Percentiles rank a stretch among this genome's conserved stretches.
phyloP scores from a whole-genome alignment of 805 yeast species.

The Cyberlindnera sargentensis region DNA sequence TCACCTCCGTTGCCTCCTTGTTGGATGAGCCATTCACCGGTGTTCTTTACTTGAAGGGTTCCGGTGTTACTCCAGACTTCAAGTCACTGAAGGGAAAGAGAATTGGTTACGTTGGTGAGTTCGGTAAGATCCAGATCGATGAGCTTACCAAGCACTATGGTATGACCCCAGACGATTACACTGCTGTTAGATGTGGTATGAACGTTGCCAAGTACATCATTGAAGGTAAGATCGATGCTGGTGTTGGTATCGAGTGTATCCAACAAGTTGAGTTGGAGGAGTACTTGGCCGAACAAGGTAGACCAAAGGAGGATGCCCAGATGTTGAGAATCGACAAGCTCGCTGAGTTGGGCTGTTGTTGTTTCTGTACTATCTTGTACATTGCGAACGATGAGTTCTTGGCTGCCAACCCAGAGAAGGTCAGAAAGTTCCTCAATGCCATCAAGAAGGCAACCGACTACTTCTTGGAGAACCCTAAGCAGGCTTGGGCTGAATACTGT shows the following conservation, averaged over 20 bases:
- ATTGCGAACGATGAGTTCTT: background rate
- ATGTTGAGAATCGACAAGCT: background rate
- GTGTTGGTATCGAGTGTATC: background rate
- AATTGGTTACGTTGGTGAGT: background rate
- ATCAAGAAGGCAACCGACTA: background rate
- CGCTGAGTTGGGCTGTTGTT: background rate
- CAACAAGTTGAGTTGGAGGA: slow-evolving; percentile 1
- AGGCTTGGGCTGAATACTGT: background rate
- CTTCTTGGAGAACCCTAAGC: background rate
- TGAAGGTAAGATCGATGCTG: background rate
- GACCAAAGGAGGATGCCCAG: background rate
- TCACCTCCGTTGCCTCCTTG: background rate
- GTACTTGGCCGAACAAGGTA: background rate
- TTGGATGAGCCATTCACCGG: slow-evolving; percentile 1
- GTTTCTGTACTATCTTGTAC: background rate
- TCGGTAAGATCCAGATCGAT: background rate
- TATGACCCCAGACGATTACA: slow-evolving; percentile 1
- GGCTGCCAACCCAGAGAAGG: background rate
- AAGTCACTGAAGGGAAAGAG: background rate
- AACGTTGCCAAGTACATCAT: background rate
- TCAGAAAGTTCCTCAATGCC: background rate
- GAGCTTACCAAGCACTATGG: background rate
- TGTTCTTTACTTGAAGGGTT: background rate
- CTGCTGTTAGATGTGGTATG: slow-evolving; percentile 1
- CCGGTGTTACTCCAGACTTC: background rate